Conservation (phyloP, 805 yeast species). For the Nakazawaea populi region DNA sequence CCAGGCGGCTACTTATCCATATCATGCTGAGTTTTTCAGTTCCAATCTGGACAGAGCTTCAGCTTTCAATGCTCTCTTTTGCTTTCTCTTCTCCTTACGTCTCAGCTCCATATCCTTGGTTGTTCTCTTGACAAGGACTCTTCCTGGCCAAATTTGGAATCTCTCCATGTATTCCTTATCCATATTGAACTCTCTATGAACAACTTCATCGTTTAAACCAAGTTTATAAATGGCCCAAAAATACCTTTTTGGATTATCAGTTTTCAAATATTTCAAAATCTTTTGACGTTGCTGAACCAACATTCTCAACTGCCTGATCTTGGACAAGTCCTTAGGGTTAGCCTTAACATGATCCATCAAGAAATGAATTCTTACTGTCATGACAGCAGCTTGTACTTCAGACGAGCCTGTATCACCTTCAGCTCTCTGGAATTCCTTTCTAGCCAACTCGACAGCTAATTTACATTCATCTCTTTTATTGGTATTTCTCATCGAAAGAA, state of each 20-base stretch:
- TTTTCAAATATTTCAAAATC: slow-evolving; percentile 75
- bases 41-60: slow-evolving; percentile 9
- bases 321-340: slow-evolving; percentile 66
- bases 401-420: slow-evolving; percentile 94
- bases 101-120: slow-evolving; percentile 40
- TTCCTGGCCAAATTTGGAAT: slow-evolving; percentile 73
- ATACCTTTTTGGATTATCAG: slow-evolving; percentile 74
- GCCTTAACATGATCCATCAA: slow-evolving; percentile 68
- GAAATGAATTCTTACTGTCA: slow-evolving; percentile 75
- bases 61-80: slow-evolving; percentile 31
- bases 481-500: slow-evolving; percentile 70
- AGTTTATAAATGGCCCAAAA: slow-evolving; percentile 81
- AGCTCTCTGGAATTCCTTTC: slow-evolving; percentile 71
- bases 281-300: slow-evolving; percentile 87
- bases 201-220: slow-evolving; percentile 78
- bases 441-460: slow-evolving; percentile 58
- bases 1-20: too few species aligned
- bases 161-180: slow-evolving; percentile 74
- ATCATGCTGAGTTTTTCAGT: not conserved
- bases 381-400: slow-evolving; percentile 92
- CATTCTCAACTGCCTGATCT: slow-evolving; percentile 69
- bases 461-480: slow-evolving; percentile 50
- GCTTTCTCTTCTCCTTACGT: slow-evolving; percentile 40
- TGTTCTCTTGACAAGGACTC: slow-evolving; percentile 52
- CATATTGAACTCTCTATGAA: slow-evolving; percentile 76